Percentiles rank a stretch among this genome's conserved stretches.
Evolutionary conservation across 2,329 filamentous ascomycete species (phyloP).

Genomic region (Macroventuria anomochaeta): DNA sequence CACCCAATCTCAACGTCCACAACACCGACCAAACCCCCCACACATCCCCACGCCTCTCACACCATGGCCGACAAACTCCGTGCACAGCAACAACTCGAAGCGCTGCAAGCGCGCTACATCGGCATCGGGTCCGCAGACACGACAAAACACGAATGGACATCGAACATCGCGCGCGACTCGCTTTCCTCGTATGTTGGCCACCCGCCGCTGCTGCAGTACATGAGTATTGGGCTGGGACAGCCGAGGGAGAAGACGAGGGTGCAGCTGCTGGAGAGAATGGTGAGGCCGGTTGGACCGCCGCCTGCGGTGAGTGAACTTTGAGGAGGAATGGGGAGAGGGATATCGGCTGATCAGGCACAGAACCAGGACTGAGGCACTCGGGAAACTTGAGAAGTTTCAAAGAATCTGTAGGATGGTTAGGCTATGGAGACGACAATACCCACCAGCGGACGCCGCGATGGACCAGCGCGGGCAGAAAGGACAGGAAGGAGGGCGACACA

Average conservation of each 20-base stretch:
- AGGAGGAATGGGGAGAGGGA: not conserved
- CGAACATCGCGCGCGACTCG: slow-evolving; percentile 93
- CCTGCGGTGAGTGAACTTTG: slow-evolving; percentile 59
- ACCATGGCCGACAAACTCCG: slow-evolving; percentile 91
- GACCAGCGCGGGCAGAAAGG: not conserved
- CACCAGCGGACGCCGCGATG: not conserved
- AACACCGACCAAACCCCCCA: not conserved
- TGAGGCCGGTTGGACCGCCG: slow-evolving; percentile 69
- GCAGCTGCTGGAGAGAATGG: slow-evolving; percentile 78
- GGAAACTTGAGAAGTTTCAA: not conserved
- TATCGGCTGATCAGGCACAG: not conserved
- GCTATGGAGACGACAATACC: not conserved
- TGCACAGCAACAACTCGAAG: slow-evolving; percentile 95
- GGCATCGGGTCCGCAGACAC: slow-evolving; percentile 97
- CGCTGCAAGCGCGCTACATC: slow-evolving; percentile 92
- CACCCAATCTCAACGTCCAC: not conserved
- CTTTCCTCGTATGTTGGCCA: slow-evolving; percentile 90
- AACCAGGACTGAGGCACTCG: slow-evolving; percentile 4
- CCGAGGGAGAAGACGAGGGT: slow-evolving; percentile 79
- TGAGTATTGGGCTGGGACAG: slow-evolving; percentile 88
- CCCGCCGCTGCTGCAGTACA: slow-evolving; percentile 84
- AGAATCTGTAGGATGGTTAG: not conserved
- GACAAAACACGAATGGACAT: slow-evolving; percentile 95
- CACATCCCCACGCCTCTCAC: not conserved
- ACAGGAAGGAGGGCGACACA: too few relatives aligned